Conservation (phyloP, 164 flowering plant genomes). For the Cinnamomum chago region DNA sequence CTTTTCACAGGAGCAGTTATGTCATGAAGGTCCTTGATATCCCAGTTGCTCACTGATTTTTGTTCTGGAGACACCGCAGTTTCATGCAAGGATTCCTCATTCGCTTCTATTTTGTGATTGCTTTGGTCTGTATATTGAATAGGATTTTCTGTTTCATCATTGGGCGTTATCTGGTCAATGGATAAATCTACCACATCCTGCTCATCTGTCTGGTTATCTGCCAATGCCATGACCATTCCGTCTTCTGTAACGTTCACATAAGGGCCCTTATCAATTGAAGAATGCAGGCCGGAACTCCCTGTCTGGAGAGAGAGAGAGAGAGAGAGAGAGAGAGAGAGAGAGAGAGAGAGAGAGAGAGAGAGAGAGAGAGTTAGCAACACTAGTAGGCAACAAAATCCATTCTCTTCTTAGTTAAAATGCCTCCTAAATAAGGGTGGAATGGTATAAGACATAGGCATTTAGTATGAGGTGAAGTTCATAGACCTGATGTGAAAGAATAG, state of each 20-base stretch:
- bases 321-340: background rate
- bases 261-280: slow-evolving; percentile 46
- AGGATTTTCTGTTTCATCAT: slow-evolving; percentile 8
- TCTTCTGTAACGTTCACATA: slow-evolving; percentile 39
- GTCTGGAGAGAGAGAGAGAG: slow-evolving; percentile 16
- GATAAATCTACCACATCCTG: slow-evolving; percentile 4
- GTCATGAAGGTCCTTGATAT: slow-evolving; percentile 9
- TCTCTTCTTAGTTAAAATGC: background rate
- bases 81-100: slow-evolving; percentile 8
- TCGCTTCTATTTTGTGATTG: slow-evolving; percentile 7
- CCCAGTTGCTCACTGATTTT: slow-evolving; percentile 2
- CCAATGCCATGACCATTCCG: slow-evolving; percentile 42
- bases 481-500: no score
- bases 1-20: slow-evolving; percentile 26
- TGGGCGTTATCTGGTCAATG: slow-evolving; percentile 11
- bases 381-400: background rate
- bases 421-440: no score
- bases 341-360: background rate
- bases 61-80: slow-evolving; percentile 13
- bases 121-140: slow-evolving; percentile 2
- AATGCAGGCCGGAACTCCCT: slow-evolving; percentile 8
- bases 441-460: no score
- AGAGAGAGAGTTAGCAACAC: background rate
- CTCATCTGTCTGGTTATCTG: slow-evolving; percentile 12
- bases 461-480: no score